Evolutionary conservation across 139 green algal genomes (phyloP).

Genomic region (Pseudopediastrum boryanum): DNA sequence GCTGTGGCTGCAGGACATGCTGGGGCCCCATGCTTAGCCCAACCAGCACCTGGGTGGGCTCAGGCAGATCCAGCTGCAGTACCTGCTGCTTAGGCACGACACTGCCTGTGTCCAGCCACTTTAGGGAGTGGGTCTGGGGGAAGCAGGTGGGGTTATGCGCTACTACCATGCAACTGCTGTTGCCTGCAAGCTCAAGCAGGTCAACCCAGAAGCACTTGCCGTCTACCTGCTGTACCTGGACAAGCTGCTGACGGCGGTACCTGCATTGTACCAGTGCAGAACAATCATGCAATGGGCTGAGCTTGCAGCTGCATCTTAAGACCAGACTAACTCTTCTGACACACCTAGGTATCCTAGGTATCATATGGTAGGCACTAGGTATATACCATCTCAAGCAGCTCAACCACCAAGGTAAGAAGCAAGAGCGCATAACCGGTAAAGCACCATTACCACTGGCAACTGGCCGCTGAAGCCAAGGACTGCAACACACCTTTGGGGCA

Average conservation of each 20-base stretch:
- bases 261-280: slow-evolving; percentile 43
- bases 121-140: slow-evolving; percentile 43
- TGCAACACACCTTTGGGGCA: too few species aligned
- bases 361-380: neutral
- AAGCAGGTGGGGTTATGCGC: slow-evolving; percentile 42
- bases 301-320: neutral
- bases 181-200: slow-evolving; percentile 59
- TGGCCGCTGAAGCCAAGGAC: too few species aligned
- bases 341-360: neutral
- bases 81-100: slow-evolving; percentile 49
- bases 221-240: slow-evolving; percentile 63
- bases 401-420: too few species aligned
- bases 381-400: too few species aligned
- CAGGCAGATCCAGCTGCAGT: slow-evolving; percentile 60
- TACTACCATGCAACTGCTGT: slow-evolving; percentile 66
- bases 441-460: too few species aligned
- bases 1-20: slow-evolving; percentile 34
- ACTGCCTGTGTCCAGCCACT: slow-evolving; percentile 50
- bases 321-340: too few species aligned
- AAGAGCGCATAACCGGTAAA: too few species aligned
- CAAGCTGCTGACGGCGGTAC: slow-evolving; percentile 59
- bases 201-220: slow-evolving; percentile 67
- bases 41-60: slow-evolving; percentile 62
- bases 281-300: neutral
- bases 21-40: slow-evolving; percentile 52